These are phyloP conservation scores for Termitomyces sp. DNA, from an alignment of 768 basidiomycete genomes.

Conservation along the genomic window DNA sequence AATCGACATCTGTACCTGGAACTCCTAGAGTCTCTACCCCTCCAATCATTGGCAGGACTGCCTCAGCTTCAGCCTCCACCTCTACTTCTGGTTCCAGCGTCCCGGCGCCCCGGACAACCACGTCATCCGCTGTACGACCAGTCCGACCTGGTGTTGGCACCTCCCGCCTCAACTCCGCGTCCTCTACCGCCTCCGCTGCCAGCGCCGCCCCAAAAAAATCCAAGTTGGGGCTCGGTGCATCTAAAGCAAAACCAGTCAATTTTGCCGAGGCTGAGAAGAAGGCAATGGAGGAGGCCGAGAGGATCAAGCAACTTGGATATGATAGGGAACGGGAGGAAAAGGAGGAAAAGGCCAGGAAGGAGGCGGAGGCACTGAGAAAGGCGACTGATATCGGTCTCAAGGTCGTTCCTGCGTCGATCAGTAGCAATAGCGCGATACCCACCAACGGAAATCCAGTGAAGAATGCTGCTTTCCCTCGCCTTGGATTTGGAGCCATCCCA, in stretches of 20 bases:
- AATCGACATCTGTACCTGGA: slow-evolving; percentile 40
- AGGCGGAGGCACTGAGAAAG: slow-evolving; percentile 45
- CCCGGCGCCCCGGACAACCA: slow-evolving; percentile 51
- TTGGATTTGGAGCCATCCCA: slow-evolving; percentile 85
- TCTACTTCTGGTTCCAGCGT: slow-evolving; percentile 24
- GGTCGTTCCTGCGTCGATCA: slow-evolving; percentile 17
- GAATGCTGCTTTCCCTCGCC: slow-evolving; percentile 51
- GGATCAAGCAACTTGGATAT: slow-evolving; percentile 88
- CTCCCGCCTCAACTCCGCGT: slow-evolving; percentile 32
- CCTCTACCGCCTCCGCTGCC: slow-evolving; percentile 19
- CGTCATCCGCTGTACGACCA: slow-evolving; percentile 54
- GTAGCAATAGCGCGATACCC: slow-evolving; percentile 14
- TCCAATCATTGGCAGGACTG: slow-evolving; percentile 52
- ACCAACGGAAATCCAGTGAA: slow-evolving; percentile 16
- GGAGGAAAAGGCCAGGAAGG: slow-evolving; percentile 66
- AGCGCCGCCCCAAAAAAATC: slow-evolving; percentile 48
- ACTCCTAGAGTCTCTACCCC: slow-evolving; percentile 46
- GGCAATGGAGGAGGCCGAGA: slow-evolving; percentile 88
- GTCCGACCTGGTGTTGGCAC: slow-evolving; percentile 31
- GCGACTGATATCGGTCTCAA: slow-evolving; percentile 32
- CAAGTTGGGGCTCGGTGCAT: slow-evolving; percentile 81
- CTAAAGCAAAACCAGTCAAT: slow-evolving; percentile 81
- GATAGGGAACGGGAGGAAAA: slow-evolving; percentile 81
- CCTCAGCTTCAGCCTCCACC: slow-evolving; percentile 29
- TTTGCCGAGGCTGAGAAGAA: slow-evolving; percentile 93